A percentile compares a stretch with the other conserved stretches of the same genome.
Evolutionary conservation across 192 early-diverging fungal genomes (phyloP).

Genomic region (Coemansia sp.): DNA sequence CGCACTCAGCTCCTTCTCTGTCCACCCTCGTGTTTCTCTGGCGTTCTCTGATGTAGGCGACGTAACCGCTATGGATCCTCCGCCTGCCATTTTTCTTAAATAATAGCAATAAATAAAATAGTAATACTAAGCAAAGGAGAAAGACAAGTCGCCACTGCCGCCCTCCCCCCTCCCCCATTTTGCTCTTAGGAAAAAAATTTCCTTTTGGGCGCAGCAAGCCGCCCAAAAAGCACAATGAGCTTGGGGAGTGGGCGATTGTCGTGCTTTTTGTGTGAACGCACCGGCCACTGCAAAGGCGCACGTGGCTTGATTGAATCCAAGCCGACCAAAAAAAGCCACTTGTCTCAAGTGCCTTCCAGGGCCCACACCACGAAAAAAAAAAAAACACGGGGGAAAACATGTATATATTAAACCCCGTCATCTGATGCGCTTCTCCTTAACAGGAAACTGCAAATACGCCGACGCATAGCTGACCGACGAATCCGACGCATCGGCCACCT

Average conservation of each 20-base stretch:
- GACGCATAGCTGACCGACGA: constrained; percentile 81
- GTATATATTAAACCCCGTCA: background rate
- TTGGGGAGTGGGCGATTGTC: background rate
- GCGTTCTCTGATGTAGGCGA: constrained; percentile 15
- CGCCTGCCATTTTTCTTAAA: background rate
- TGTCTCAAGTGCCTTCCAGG: background rate
- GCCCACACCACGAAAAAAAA: background rate
- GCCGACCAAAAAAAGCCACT: background rate
- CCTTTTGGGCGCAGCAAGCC: background rate
- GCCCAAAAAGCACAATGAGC: background rate
- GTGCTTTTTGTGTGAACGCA: background rate
- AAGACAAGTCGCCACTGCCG: background rate
- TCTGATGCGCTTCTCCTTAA: constrained; percentile 2
- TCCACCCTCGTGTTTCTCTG: background rate
- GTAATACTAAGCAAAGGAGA: background rate
- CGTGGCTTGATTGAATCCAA: background rate
- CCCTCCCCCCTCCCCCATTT: background rate
- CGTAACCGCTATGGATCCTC: constrained; percentile 26
- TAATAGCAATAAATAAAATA: background rate
- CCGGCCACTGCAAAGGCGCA: background rate
- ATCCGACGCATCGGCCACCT: constrained; percentile 55
- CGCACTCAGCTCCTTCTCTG: constrained; percentile 9
- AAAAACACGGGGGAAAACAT: background rate
- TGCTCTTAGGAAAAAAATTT: background rate
- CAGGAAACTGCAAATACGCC: constrained; percentile 44